These are phyloP conservation scores for California macrophylla DNA, from an alignment of 441 rosid species.

Conservation along the genomic window DNA sequence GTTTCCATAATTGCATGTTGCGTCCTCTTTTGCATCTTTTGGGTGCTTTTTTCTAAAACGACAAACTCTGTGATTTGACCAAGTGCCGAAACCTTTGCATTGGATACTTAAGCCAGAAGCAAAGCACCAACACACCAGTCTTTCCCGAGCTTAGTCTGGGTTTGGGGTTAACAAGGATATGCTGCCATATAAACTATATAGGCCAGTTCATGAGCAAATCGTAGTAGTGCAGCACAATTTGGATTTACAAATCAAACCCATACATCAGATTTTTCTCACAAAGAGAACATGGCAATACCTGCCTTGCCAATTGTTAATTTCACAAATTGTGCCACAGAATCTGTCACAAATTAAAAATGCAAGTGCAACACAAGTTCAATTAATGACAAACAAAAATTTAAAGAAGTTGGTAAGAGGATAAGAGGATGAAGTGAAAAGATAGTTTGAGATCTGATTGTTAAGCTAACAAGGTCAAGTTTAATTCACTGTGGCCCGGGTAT, in stretches of 20 bases:
- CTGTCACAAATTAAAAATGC: neutral
- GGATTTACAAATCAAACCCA: neutral
- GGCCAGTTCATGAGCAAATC: too few species aligned
- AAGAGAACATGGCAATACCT: neutral
- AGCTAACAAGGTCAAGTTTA: neutral
- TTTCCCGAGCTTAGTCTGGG: too few species aligned
- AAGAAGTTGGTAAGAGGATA: neutral
- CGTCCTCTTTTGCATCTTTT: too few species aligned
- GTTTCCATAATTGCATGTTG: too few species aligned
- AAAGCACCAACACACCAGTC: too few species aligned
- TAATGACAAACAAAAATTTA: neutral
- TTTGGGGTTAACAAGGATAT: too few species aligned
- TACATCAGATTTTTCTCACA: neutral
- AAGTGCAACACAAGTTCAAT: neutral
- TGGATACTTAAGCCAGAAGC: too few species aligned
- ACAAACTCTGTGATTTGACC: too few species aligned
- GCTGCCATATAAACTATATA: too few species aligned
- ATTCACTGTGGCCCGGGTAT: neutral
- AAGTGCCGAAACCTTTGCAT: too few species aligned
- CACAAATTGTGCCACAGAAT: neutral
- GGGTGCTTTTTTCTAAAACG: too few species aligned
- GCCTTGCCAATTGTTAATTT: neutral
- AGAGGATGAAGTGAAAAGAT: neutral
- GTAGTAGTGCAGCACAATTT: too few species aligned
- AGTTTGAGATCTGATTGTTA: neutral